Conservation (phyloP, 23 red algal genomes). For the Cyanidiococcus yangmingshanensis region DNA sequence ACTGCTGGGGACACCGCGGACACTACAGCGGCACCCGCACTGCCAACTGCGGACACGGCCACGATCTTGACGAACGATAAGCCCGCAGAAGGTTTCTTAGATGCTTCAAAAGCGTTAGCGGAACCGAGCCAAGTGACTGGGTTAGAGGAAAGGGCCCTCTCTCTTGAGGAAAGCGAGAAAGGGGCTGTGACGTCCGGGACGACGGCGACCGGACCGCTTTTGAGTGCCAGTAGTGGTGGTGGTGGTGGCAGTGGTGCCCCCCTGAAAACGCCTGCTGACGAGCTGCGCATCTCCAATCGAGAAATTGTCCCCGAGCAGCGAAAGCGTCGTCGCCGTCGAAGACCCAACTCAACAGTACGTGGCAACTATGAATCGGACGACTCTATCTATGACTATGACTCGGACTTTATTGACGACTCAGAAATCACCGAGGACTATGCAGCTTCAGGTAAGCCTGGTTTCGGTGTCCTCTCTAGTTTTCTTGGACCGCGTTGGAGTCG, state of each 20-base stretch:
- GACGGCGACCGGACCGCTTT: background rate
- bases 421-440: background rate
- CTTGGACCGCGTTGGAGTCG: background rate
- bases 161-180: too few relatives aligned
- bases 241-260: background rate
- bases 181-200: background rate
- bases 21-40: background rate
- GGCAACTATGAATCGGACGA: constrained; percentile 20
- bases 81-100: background rate
- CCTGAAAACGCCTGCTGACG: background rate
- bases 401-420: constrained; percentile 17
- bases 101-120: background rate
- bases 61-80: background rate
- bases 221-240: background rate
- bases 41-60: background rate
- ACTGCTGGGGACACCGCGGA: background rate
- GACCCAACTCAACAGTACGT: background rate
- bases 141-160: too few relatives aligned
- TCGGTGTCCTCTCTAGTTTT: background rate
- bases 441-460: background rate
- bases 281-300: background rate
- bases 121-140: background rate
- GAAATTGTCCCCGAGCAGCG: background rate
- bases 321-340: background rate
- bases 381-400: constrained; percentile 17